Percentiles rank a stretch among this genome's conserved stretches.
These are phyloP conservation scores for Debaryomyces sp. DNA, from an alignment of 1,139 yeast species.

Conservation along the genomic window DNA sequence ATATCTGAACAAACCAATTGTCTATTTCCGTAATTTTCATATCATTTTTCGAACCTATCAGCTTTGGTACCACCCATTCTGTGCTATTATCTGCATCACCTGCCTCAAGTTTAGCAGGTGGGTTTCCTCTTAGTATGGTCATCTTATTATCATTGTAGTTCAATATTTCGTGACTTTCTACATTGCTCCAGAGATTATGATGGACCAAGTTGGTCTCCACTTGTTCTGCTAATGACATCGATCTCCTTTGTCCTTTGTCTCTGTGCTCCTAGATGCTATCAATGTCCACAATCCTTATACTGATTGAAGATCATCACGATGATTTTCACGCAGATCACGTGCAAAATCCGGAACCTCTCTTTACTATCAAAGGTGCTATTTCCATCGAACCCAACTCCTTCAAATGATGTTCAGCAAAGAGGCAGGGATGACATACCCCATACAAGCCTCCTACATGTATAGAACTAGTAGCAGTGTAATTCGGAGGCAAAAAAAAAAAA, in stretches of 20 bases:
- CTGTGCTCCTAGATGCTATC: not conserved
- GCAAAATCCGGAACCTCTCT: not conserved
- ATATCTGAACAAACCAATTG: slow-evolving; percentile 33
- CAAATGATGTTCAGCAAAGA: not conserved
- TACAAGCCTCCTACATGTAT: not conserved
- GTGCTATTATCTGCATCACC: slow-evolving; percentile 21
- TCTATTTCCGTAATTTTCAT: slow-evolving; percentile 29
- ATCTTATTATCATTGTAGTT: not conserved
- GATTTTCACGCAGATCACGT: not conserved
- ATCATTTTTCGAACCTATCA: slow-evolving; percentile 16
- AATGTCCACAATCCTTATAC: not conserved
- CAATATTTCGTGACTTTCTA: slow-evolving; percentile 24
- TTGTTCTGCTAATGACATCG: slow-evolving; percentile 17
- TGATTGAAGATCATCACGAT: not conserved
- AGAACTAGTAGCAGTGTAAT: not conserved
- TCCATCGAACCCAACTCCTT: not conserved
- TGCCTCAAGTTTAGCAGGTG: slow-evolving; percentile 30
- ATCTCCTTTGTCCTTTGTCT: not conserved
- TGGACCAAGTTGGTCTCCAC: slow-evolving; percentile 50
- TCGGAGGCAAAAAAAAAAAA: not conserved
- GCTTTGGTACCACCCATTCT: slow-evolving; percentile 42
- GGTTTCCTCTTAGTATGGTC: slow-evolving; percentile 30
- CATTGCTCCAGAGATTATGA: slow-evolving; percentile 56
- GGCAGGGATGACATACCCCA: not conserved
- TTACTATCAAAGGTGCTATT: not conserved